Base-by-base conservation (phyloP, 2,329 filamentous ascomycete species). In the Aspergillus glaucus region DNA sequence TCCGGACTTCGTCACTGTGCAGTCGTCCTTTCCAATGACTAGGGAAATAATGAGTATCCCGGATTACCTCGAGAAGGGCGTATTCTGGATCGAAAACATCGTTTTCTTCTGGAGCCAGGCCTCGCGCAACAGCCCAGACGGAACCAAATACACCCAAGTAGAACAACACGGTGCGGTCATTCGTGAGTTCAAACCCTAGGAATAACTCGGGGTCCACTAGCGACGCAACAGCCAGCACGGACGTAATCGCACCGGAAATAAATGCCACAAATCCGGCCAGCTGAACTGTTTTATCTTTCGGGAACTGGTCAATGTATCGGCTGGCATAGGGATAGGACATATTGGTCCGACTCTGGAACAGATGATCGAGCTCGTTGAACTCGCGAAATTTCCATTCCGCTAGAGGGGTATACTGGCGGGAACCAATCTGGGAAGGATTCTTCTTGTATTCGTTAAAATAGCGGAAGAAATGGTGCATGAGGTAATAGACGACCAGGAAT, bases 381-480 rank as follows among this genome's bases (percentile, higher is more conserved):
- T 97, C 92, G 43, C 93, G 85, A 55, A 98, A 96, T 62, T 96
- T 97, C 93, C 93, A 98, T 65, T 95, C 87, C 0, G 93, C 93
- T 45, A 95, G 80, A 1, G 90, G 88, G 0, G 92, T 97, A 64
- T 96, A 98, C 56, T 90, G 85, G 37, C 93, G 84, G 14, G 89
- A 86, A n/a, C 88, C 87, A 34, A 95, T 80, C 54, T 90, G 85
- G 0, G 88, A 84, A 0, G 89, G 92, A 54, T 96, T 95, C 62
- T 91, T 94, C 69, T 95, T 90, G 63, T 95, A 96, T 74, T 98
- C 92, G 61, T 93, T 93, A 67, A 96, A 97, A 64, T 97, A 95
- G 28, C 86, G 89, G 64, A 97, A 90, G 61, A 98, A 88, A 67
- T 95, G 95, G 52, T 93, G 84, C 56, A 95, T 82, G 40, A 95